Percentiles rank a stretch among this genome's conserved stretches.
phyloP scores from a whole-genome alignment of 257 asterid genomes.

The Primulina tabacum region DNA sequence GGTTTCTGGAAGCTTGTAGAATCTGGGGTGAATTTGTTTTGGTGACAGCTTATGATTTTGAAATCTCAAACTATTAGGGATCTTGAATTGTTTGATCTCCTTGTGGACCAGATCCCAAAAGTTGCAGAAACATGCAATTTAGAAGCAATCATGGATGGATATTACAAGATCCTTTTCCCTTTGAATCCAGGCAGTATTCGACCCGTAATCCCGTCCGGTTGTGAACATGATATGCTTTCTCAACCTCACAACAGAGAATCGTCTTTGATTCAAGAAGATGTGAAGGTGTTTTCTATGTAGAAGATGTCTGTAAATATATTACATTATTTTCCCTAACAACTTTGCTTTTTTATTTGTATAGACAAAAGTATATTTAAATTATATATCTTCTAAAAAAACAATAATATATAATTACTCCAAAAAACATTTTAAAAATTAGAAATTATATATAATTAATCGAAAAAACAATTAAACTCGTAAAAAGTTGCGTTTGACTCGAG shows the following conservation, averaged over 20 bases:
- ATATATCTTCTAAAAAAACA: too few relatives aligned
- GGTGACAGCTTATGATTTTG: not conserved
- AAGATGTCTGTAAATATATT: not conserved
- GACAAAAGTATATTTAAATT: too few relatives aligned
- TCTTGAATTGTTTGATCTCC: not conserved
- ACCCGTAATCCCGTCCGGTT: conserved; percentile 58
- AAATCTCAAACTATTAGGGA: not conserved
- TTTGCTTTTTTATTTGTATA: too few relatives aligned
- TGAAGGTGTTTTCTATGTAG: conserved; percentile 27
- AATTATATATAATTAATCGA: too few relatives aligned
- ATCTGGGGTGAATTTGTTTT: not conserved
- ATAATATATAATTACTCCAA: too few relatives aligned
- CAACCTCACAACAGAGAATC: conserved; percentile 58
- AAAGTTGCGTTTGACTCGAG: too few relatives aligned
- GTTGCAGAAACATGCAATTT: conserved; percentile 87
- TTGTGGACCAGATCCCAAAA: conserved; percentile 68
- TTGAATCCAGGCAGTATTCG: conserved; percentile 77
- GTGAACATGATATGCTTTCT: conserved; percentile 46
- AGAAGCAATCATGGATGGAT: conserved; percentile 77
- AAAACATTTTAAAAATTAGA: too few relatives aligned
- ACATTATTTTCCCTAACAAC: not conserved
- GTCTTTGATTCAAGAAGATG: conserved; percentile 21
- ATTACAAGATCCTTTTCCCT: conserved; percentile 81
- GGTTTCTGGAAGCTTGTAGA: not conserved
- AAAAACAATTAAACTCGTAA: too few relatives aligned